Conservation (phyloP, 2,329 filamentous ascomycete genomes). For the Tolypocladium paradoxum region DNA sequence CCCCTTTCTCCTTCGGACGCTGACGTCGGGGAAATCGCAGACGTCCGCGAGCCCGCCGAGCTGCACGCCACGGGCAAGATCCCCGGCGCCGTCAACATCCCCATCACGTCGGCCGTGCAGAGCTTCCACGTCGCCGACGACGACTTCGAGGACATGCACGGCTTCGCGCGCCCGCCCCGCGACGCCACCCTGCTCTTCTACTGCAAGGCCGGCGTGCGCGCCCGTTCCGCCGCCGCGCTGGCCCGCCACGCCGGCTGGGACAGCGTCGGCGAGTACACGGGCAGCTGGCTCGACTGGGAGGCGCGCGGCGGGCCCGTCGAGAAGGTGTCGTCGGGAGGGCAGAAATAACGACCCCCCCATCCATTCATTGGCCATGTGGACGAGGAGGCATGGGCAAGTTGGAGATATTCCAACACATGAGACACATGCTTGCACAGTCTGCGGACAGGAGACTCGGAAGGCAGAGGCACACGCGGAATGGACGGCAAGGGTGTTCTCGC, state of each 20-base stretch:
- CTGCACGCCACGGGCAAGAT: constrained; percentile 57
- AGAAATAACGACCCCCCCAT: too few relatives aligned
- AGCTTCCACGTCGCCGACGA: constrained; percentile 64
- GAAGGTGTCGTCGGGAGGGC: constrained; percentile 7
- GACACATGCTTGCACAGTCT: neutral
- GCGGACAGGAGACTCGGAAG: neutral
- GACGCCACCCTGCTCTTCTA: constrained; percentile 67
- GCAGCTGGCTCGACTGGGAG: constrained; percentile 77
- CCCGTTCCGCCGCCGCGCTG: constrained; percentile 63
- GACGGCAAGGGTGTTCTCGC: neutral
- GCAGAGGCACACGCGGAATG: neutral
- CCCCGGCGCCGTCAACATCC: constrained; percentile 73
- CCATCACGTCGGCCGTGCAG: constrained; percentile 66
- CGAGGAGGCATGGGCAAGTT: neutral
- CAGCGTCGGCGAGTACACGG: constrained; percentile 60
- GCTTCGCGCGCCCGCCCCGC: constrained; percentile 55
- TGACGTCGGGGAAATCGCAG: constrained; percentile 22
- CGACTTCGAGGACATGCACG: constrained; percentile 76
- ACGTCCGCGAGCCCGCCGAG: constrained; percentile 65
- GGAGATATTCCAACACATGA: too few relatives aligned
- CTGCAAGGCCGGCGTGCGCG: constrained; percentile 84
- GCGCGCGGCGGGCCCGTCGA: constrained; percentile 52
- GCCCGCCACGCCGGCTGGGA: constrained; percentile 68
- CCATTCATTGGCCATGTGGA: neutral
- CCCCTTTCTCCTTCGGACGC: neutral